A percentile compares a stretch with the other conserved stretches of the same genome.
phyloP scores from a whole-genome alignment of 208 protist genomes.

The Lotmaria passim region DNA sequence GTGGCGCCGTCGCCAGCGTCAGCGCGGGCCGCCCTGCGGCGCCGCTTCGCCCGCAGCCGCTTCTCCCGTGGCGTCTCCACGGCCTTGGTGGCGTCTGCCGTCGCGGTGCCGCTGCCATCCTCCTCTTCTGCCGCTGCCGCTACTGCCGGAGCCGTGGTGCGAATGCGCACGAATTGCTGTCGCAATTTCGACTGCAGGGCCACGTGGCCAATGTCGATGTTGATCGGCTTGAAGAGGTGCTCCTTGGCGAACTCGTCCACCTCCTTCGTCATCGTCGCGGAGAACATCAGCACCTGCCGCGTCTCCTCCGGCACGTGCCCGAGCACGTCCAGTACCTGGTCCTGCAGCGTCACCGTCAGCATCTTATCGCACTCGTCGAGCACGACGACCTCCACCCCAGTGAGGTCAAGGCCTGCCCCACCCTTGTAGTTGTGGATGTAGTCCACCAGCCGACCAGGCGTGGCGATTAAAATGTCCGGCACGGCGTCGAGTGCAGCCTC shows the following conservation, averaged over 20 bases:
- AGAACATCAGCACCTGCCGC: constrained; percentile 89
- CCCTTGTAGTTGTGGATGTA: constrained; percentile 84
- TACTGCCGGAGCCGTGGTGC: constrained; percentile 16
- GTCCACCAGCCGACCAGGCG: constrained; percentile 91
- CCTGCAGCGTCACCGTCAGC: constrained; percentile 98
- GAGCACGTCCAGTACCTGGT: constrained; percentile 97
- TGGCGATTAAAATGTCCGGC: constrained; percentile 91
- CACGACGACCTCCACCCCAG: constrained; percentile 92
- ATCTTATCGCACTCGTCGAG: constrained; percentile 99
- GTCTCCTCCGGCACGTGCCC: constrained; percentile 80
- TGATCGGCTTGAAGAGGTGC: constrained; percentile 82
- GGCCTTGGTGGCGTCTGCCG: constrained; percentile 45
- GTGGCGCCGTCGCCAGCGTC: constrained; percentile 8
- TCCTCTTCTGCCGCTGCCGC: constrained; percentile 3
- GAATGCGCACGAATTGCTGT: constrained; percentile 91
- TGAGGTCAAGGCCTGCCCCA: constrained; percentile 82
- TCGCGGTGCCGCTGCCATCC: not conserved
- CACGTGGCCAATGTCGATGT: constrained; percentile 91
- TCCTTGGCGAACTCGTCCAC: constrained; percentile 89
- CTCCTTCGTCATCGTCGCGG: constrained; percentile 89
- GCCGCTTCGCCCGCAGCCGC: constrained; percentile 53
- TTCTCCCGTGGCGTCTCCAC: constrained; percentile 38
- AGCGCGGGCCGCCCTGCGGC: constrained; percentile 34
- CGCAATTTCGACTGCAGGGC: constrained; percentile 86
- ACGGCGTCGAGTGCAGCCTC: constrained; percentile 80